phyloP scores from a whole-genome alignment of 345 rosid genomes.

The Mallotus nudiflorus region DNA sequence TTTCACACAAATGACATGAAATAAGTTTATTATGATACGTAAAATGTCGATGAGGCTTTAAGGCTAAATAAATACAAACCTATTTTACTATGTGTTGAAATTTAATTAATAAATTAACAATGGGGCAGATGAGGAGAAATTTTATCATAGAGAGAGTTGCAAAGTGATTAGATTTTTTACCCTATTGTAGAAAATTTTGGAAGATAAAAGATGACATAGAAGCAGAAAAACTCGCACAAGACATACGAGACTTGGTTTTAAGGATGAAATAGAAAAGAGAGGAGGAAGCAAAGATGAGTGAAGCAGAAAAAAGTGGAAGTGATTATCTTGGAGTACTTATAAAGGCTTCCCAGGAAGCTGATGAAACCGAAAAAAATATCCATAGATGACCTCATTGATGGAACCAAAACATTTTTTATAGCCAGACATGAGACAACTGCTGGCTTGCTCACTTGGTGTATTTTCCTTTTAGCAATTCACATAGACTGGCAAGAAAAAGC shows the following conservation, averaged over 20 bases:
- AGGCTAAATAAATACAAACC: no score
- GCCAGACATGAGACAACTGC: constrained; percentile 33
- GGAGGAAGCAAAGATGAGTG: no score
- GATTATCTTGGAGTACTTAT: constrained; percentile 34
- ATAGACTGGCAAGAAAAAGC: constrained; percentile 48
- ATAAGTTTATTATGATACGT: no score
- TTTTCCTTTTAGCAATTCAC: constrained; percentile 32
- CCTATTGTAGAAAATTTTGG: constrained; percentile 25
- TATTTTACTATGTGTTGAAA: neutral
- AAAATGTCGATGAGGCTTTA: no score
- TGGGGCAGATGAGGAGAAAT: no score
- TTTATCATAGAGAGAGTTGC: no score
- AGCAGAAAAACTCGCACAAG: constrained; percentile 19
- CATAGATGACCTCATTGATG: constrained; percentile 33
- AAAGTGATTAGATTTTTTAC: no score
- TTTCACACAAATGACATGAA: no score
- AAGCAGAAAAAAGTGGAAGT: no score
- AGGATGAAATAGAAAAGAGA: constrained; percentile 1
- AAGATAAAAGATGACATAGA: constrained; percentile 25
- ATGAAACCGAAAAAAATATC: constrained; percentile 25
- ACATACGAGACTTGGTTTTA: no score
- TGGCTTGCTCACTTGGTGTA: constrained; percentile 23
- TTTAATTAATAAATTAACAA: no score
- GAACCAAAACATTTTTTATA: no score
- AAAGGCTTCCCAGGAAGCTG: constrained; percentile 11